These are phyloP conservation scores for Quercus cerris DNA, from an alignment of 306 rosid species.

Conservation along the genomic window DNA sequence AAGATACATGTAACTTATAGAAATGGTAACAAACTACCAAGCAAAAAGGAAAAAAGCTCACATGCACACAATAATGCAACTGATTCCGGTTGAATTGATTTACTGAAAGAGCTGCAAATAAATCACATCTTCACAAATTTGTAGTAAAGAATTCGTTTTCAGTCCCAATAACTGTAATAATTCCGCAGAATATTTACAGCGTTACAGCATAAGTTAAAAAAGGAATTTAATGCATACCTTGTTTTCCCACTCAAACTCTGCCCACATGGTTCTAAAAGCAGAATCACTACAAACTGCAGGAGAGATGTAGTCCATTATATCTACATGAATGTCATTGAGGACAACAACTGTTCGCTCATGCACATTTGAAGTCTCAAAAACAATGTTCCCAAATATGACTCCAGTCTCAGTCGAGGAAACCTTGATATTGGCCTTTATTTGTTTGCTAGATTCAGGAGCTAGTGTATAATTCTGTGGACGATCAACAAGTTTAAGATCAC, in stretches of 20 bases:
- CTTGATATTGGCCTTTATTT: constrained; percentile 95
- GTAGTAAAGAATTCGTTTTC: not conserved
- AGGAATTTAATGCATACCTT: constrained; percentile 53
- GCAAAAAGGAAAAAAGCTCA: too few species aligned
- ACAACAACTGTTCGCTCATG: constrained; percentile 91
- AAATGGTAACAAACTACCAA: too few species aligned
- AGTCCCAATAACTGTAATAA: not conserved
- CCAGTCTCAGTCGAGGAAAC: constrained; percentile 99
- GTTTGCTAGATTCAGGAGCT: constrained; percentile 95
- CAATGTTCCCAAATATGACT: constrained; percentile 94
- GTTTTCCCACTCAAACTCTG: constrained; percentile 99
- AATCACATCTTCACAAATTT: not conserved
- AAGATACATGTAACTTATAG: too few species aligned
- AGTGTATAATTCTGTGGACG: constrained; percentile 97
- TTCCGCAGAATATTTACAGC: not conserved
- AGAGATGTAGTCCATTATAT: constrained; percentile 99
- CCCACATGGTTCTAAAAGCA: constrained; percentile 98
- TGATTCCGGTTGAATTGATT: not conserved
- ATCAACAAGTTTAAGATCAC: constrained; percentile 97
- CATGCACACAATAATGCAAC: too few species aligned
- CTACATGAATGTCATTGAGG: constrained; percentile 97
- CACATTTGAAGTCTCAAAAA: constrained; percentile 88
- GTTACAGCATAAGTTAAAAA: not conserved
- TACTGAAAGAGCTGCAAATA: not conserved
- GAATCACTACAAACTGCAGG: constrained; percentile 90